Evolutionary conservation across 352 stramenopile species (phyloP).

Genomic region (Globisporangium echinulatum): DNA sequence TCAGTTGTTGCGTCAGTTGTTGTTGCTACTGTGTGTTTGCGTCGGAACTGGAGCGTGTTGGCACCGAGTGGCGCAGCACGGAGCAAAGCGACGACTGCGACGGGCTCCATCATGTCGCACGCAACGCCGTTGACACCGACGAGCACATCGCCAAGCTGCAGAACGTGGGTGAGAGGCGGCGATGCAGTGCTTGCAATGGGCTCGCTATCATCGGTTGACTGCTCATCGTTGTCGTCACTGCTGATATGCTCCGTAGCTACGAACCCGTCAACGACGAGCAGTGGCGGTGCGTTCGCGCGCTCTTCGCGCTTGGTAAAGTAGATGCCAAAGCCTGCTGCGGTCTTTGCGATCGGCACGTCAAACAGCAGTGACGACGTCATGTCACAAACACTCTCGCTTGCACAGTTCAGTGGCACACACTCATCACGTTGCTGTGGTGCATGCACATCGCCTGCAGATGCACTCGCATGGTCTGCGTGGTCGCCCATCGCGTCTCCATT

Average conservation of each 20-base stretch:
- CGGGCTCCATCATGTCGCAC: slow-evolving; percentile 20
- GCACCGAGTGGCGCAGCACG: slow-evolving; percentile 17
- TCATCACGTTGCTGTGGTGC: too few species aligned
- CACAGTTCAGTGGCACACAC: too few species aligned
- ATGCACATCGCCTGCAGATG: too few species aligned
- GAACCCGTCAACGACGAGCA: slow-evolving; percentile 33
- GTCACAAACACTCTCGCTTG: too few species aligned
- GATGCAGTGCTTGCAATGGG: neutral
- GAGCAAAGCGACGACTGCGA: slow-evolving; percentile 24
- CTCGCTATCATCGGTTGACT: neutral
- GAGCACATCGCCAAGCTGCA: slow-evolving; percentile 33
- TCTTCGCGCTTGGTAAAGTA: slow-evolving; percentile 28
- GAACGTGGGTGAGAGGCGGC: slow-evolving; percentile 2
- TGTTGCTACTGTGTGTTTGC: neutral
- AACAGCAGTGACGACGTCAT: too few species aligned
- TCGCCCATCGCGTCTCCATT: too few species aligned
- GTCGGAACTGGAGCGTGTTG: slow-evolving; percentile 31
- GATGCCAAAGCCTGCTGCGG: slow-evolving; percentile 27
- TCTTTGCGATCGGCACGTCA: slow-evolving; percentile 25
- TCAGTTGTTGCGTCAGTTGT: neutral
- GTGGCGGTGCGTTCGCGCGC: neutral
- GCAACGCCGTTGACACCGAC: slow-evolving; percentile 22
- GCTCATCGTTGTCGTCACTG: neutral
- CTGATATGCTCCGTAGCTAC: slow-evolving; percentile 11
- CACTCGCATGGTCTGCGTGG: too few species aligned